Percentiles rank a stretch among this genome's conserved stretches.
Conservation (phyloP, 768 basidiomycete genomes). For the Myochromella boudieri region DNA sequence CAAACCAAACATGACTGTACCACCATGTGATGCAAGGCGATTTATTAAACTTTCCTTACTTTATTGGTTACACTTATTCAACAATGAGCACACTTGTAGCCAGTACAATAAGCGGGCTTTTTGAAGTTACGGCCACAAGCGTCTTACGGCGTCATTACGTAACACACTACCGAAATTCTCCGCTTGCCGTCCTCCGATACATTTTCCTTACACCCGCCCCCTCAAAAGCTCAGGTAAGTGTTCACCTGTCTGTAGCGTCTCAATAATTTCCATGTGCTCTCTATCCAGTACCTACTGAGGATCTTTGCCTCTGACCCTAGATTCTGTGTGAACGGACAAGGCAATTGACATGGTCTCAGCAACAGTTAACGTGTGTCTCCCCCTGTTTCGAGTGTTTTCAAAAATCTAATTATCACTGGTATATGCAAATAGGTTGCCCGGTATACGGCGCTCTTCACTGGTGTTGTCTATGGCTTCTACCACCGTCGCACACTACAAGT, state of each 20-base stretch:
- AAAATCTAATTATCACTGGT: neutral
- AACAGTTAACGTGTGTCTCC: slow-evolving; percentile 68
- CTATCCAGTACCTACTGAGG: slow-evolving; percentile 15
- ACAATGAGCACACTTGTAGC: no score
- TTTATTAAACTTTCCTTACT: no score
- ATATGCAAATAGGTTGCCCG: slow-evolving; percentile 74
- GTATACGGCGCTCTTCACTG: slow-evolving; percentile 86
- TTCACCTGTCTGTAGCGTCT: neutral
- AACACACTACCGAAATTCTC: slow-evolving; percentile 46
- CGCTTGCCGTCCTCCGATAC: slow-evolving; percentile 28
- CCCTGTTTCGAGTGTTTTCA: neutral
- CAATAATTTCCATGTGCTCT: neutral
- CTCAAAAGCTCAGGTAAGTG: slow-evolving; percentile 35
- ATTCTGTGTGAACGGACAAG: slow-evolving; percentile 27
- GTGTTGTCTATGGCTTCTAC: slow-evolving; percentile 88
- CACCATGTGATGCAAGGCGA: no score
- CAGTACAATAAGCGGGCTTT: neutral
- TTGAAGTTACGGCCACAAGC: neutral
- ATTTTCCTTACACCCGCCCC: slow-evolving; percentile 26
- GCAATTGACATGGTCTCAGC: slow-evolving; percentile 61
- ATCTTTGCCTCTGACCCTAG: slow-evolving; percentile 26
- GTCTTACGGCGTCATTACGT: slow-evolving; percentile 30
- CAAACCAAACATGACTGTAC: neutral
- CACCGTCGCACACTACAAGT: slow-evolving; percentile 90
- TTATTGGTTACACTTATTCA: no score